phyloP scores from a whole-genome alignment of 352 stramenopile genomes.

The Pythium guiyangense region DNA sequence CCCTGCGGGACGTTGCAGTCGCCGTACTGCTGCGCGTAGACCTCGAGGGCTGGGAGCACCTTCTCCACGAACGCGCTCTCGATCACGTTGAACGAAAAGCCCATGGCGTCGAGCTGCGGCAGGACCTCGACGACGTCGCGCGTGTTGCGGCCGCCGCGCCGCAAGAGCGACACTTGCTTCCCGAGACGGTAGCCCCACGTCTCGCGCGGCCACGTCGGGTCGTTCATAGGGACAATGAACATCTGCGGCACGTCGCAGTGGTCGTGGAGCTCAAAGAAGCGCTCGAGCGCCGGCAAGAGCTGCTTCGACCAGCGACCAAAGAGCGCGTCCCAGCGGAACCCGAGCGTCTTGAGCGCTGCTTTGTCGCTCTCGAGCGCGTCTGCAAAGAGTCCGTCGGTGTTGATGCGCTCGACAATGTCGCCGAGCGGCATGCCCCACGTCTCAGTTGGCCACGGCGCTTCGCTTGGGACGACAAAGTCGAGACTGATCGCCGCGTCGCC shows the following conservation, averaged over 20 bases:
- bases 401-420: conserved; percentile 50
- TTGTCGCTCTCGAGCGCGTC: conserved; percentile 36
- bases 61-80: conserved; percentile 57
- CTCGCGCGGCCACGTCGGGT: conserved; percentile 70
- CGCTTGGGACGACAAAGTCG: conserved; percentile 51
- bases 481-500: conserved; percentile 29
- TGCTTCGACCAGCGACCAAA: conserved; percentile 54
- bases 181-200: conserved; percentile 86
- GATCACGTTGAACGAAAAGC: conserved; percentile 63
- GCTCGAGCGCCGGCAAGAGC: conserved; percentile 55
- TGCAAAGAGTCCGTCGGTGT: conserved; percentile 34
- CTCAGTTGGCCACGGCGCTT: conserved; percentile 36
- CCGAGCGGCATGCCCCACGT: conserved; percentile 41
- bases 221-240: conserved; percentile 82
- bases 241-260: conserved; percentile 87
- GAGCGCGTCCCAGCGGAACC: conserved; percentile 54
- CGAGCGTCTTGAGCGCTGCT: conserved; percentile 34
- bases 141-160: conserved; percentile 36
- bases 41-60: conserved; percentile 66
- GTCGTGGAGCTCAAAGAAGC: conserved; percentile 77
- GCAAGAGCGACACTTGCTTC: conserved; percentile 64
- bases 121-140: conserved; percentile 47
- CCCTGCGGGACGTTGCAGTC: conserved; percentile 86
- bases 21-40: conserved; percentile 82
- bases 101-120: conserved; percentile 45